Evolutionary conservation across 2,329 filamentous ascomycete species (phyloP).

Genomic region (Hypoxylon sp.): DNA sequence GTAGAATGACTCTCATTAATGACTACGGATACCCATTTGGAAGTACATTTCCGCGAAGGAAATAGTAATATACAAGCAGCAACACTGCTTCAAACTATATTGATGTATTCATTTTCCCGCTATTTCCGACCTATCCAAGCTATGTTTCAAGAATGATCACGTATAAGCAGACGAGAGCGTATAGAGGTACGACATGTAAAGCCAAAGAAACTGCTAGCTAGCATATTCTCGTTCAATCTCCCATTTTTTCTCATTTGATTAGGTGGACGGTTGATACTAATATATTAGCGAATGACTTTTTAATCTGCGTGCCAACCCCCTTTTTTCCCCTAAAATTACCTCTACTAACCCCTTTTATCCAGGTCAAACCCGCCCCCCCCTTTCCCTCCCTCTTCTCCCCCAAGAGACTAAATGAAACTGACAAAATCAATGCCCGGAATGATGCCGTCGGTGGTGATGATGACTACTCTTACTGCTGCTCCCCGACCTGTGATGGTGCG

Average conservation of each 20-base stretch:
- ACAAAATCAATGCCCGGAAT: slow-evolving; percentile 6
- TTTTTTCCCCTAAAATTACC: neutral
- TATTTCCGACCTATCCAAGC: neutral
- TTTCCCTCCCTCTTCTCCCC: neutral
- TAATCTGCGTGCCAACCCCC: neutral
- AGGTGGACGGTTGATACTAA: neutral
- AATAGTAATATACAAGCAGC: slow-evolving; percentile 5
- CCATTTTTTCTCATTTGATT: neutral
- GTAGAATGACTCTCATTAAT: slow-evolving; percentile 29
- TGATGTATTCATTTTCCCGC: neutral
- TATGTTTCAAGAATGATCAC: neutral
- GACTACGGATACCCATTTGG: slow-evolving; percentile 32
- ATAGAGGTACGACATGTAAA: neutral
- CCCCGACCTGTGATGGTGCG: slow-evolving; percentile 19
- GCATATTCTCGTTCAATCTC: slow-evolving; percentile 20
- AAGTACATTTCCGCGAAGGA: neutral
- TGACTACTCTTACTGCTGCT: slow-evolving; percentile 26
- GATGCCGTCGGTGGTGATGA: slow-evolving; percentile 22
- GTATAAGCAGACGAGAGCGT: neutral
- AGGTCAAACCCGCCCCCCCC: neutral
- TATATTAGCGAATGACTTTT: slow-evolving; percentile 23
- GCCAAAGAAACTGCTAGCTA: neutral
- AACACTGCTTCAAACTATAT: slow-evolving; percentile 4
- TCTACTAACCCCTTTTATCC: neutral
- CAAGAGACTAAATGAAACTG: neutral